These are phyloP conservation scores for Platismatia glauca DNA, from an alignment of 495 filamentous ascomycete genomes.

Conservation along the genomic window DNA sequence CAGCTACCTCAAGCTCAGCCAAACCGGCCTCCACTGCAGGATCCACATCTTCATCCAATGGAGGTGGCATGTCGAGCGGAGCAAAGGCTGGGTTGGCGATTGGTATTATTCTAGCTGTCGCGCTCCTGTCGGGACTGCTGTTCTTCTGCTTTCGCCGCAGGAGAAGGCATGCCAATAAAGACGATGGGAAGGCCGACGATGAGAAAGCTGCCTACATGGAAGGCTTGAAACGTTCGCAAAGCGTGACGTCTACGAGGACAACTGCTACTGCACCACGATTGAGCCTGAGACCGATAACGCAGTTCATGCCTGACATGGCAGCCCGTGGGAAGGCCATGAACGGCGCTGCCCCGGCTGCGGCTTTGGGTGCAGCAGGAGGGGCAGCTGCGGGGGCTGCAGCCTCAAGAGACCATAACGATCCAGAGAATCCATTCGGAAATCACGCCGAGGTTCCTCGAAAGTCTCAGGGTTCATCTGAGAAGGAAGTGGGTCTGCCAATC, in stretches of 20 bases:
- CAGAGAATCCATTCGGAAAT: slow-evolving; percentile 36
- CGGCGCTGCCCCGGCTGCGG: slow-evolving; percentile 29
- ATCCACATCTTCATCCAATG: slow-evolving; percentile 20
- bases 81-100: slow-evolving; percentile 79
- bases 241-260: slow-evolving; percentile 36
- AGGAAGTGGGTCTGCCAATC: slow-evolving; percentile 25
- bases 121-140: slow-evolving; percentile 49
- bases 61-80: slow-evolving; percentile 49
- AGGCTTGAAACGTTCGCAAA: slow-evolving; percentile 33
- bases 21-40: slow-evolving; percentile 13
- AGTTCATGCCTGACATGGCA: slow-evolving; percentile 67
- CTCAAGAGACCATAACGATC: slow-evolving; percentile 27
- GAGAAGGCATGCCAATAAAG: slow-evolving; percentile 46
- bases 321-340: slow-evolving; percentile 35
- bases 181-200: slow-evolving; percentile 42
- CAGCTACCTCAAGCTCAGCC: slow-evolving; percentile 16
- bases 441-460: slow-evolving; percentile 34
- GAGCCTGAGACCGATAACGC: slow-evolving; percentile 77
- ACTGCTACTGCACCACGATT: slow-evolving; percentile 58
- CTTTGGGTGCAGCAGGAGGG: slow-evolving; percentile 20
- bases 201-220: slow-evolving; percentile 42
- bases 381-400: slow-evolving; percentile 16
- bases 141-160: slow-evolving; percentile 61
- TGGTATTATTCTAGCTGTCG: slow-evolving; percentile 59
- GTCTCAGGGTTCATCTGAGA: slow-evolving; percentile 27